Evolutionary conservation across 2,329 filamentous ascomycete species (phyloP).

Genomic region (Cytospora piceae): DNA sequence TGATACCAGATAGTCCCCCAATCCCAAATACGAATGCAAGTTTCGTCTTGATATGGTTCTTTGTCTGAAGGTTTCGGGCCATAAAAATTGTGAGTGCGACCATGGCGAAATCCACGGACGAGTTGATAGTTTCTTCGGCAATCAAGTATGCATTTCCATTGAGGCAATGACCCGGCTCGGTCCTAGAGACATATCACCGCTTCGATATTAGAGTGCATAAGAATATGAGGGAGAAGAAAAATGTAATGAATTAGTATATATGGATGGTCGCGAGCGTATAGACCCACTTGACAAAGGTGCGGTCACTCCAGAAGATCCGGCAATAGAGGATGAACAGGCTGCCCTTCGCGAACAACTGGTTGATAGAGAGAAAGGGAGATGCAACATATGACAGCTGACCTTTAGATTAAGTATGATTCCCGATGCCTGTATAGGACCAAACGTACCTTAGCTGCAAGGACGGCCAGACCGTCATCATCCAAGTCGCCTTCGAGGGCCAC

Average conservation of each 20-base stretch:
- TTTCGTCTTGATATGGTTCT: constrained; percentile 26
- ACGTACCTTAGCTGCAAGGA: background rate
- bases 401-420: background rate
- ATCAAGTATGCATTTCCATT: constrained; percentile 21
- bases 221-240: constrained; percentile 27
- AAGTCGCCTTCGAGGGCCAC: background rate
- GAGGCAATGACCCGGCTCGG: constrained; percentile 21
- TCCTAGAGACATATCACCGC: constrained; percentile 26
- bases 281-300: constrained; percentile 29
- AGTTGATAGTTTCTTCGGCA: constrained; percentile 32
- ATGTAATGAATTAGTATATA: constrained; percentile 27
- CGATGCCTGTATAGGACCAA: background rate
- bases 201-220: constrained; percentile 31
- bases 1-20: constrained; percentile 32
- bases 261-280: constrained; percentile 28
- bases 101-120: constrained; percentile 33
- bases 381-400: constrained; percentile 4
- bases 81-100: constrained; percentile 30
- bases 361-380: constrained; percentile 21
- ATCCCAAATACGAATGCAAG: constrained; percentile 31
- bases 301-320: constrained; percentile 32
- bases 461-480: background rate
- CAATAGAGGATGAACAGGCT: constrained; percentile 33
- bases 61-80: constrained; percentile 28
- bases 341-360: constrained; percentile 29